Evolutionary conservation across 441 rosid genomes (phyloP).

Genomic region (Pelargonium cotyledonis): DNA sequence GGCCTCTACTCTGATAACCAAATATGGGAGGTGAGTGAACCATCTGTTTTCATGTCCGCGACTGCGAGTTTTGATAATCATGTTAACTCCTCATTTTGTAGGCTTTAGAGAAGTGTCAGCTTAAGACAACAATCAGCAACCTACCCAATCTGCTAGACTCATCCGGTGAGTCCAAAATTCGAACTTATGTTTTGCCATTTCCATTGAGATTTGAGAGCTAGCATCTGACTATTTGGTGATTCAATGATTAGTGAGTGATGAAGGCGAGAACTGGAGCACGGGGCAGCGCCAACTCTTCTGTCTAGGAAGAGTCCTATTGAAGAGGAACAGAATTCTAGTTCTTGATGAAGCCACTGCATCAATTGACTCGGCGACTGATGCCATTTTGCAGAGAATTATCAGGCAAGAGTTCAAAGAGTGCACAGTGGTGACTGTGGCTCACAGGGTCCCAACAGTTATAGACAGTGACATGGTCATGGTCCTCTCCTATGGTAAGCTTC

Average conservation of each 20-base stretch:
- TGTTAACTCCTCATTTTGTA: constrained; percentile 18
- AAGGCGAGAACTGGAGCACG: constrained; percentile 91
- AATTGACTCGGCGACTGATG: constrained; percentile 78
- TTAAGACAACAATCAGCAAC: constrained; percentile 56
- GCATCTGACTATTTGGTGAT: neutral
- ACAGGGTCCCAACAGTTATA: constrained; percentile 75
- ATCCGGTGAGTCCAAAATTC: constrained; percentile 36
- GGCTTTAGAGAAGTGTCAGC: constrained; percentile 89
- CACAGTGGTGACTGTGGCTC: constrained; percentile 82
- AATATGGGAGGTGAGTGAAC: constrained; percentile 62
- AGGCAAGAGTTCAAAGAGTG: constrained; percentile 60
- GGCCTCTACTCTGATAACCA: constrained; percentile 62
- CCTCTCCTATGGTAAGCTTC: constrained; percentile 56
- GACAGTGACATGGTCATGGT: constrained; percentile 95
- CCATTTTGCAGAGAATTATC: constrained; percentile 61
- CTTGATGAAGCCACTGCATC: constrained; percentile 97
- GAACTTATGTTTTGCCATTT: neutral
- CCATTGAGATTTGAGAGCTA: neutral
- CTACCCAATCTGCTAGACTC: constrained; percentile 69
- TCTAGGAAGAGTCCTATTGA: constrained; percentile 73
- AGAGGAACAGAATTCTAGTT: constrained; percentile 65
- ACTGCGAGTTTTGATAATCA: too few relatives aligned
- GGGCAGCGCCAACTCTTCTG: constrained; percentile 86
- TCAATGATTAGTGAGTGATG: constrained; percentile 60
- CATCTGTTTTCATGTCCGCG: too few relatives aligned